Evolutionary conservation across 306 rosid species (phyloP), one percentile per base, ranked within the genome.

Genomic region (Clitoria ternatea): DNA sequence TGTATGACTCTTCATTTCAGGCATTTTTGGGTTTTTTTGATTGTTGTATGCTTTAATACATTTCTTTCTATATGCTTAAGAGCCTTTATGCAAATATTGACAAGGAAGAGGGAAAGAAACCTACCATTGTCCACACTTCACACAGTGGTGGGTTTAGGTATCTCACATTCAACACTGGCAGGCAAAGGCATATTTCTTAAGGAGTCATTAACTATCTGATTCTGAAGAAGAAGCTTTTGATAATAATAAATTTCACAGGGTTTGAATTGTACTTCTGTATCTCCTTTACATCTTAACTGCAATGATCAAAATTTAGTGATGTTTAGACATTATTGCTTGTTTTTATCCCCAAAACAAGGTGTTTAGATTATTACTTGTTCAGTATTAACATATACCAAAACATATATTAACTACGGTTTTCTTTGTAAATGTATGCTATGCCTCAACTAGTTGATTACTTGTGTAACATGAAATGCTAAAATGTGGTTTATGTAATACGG

Each of bases 101-200:
- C 54, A 4, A 69, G 73, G 55, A 74, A 75, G 69, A 80, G 84
- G 20, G 80, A 80, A 75, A 74, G 80, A 74, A 69, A 77, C 62
- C 57, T 80, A 27, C 84, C 84, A 45, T 62, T 80, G 65, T 80
- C 84, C 33, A 80, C 75, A 69, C n/a, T n/a, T n/a, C n/a, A n/a
- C n/a, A n/a, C n/a, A n/a, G n/a, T n/a, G n/a, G n/a, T 80, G 74
- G 75, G 29, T 2, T 10, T 35, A 64, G 48, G 20, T 44, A 69
- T 54, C 53, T 40, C 53, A 22, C 14, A 29, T 55, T 37, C 14
- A 20, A 36, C 30, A 61, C 48, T 36, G 24, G 18, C 13, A 20
- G 67, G 47, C 39, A 19, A 61, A 40, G 18, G 10, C 30, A 11
- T 36, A 14, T 36, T 61, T 35, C 66, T 59, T 59, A 14, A 59